Conservation (phyloP, 345 rosid species). For the Heritiera fomes region DNA sequence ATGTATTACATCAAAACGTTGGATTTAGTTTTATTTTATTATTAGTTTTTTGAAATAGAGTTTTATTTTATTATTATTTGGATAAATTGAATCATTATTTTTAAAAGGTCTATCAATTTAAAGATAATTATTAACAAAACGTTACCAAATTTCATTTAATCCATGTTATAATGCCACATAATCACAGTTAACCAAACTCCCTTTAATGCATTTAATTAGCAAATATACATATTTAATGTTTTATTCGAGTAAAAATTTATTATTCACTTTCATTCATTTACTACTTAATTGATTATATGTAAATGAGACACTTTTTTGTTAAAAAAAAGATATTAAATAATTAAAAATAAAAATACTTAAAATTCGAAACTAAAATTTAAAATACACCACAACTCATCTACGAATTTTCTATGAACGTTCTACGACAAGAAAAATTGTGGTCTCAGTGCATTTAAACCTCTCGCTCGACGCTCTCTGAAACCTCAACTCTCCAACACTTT, state of each 20-base stretch:
- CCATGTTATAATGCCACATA: not conserved
- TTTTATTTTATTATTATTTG: too few relatives aligned
- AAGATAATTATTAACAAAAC: not conserved
- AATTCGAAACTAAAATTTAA: too few relatives aligned
- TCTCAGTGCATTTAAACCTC: constrained; percentile 39
- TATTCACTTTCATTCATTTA: too few relatives aligned
- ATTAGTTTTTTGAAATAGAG: too few relatives aligned
- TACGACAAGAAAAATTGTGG: constrained; percentile 30
- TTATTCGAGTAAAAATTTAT: too few relatives aligned
- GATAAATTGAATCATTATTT: not conserved
- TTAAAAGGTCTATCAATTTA: not conserved
- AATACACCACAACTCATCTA: too few relatives aligned
- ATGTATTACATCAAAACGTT: too few relatives aligned
- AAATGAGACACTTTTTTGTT: too few relatives aligned
- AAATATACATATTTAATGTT: not conserved
- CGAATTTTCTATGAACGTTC: not conserved
- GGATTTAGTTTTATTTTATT: not conserved
- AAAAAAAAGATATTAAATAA: too few relatives aligned
- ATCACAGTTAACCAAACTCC: not conserved
- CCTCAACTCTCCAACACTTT: not conserved
- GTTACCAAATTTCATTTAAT: not conserved
- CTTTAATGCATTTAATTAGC: too few relatives aligned
- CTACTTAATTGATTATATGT: too few relatives aligned
- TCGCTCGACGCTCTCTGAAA: not conserved
- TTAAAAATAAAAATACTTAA: too few relatives aligned